These are phyloP conservation scores for Termitomyces sp. DNA, from an alignment of 768 basidiomycete genomes.

Conservation along the genomic window DNA sequence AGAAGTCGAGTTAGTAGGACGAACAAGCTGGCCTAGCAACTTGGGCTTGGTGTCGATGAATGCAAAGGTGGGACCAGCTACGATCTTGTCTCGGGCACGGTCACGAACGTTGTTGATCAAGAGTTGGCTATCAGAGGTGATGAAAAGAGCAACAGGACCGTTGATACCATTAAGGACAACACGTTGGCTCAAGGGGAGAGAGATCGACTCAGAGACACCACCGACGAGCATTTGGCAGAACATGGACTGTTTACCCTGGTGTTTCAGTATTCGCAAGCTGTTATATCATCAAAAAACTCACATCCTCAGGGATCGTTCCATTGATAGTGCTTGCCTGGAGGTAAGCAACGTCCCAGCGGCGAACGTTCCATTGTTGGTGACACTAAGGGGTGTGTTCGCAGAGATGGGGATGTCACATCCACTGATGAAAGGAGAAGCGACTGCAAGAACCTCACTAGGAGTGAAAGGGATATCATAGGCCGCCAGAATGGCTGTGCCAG, in stretches of 20 bases:
- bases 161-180: constrained; percentile 61
- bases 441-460: constrained; percentile 65
- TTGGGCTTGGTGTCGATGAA: constrained; percentile 62
- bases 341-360: constrained; percentile 54
- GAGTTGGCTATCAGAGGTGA: constrained; percentile 61
- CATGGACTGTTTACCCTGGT: constrained; percentile 32
- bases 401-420: constrained; percentile 56
- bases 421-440: constrained; percentile 64
- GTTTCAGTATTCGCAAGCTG: neutral
- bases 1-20: constrained; percentile 11
- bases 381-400: constrained; percentile 51
- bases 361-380: constrained; percentile 61
- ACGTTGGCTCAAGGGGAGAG: constrained; percentile 56
- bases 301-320: constrained; percentile 36
- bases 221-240: constrained; percentile 78
- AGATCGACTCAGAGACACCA: constrained; percentile 46
- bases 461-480: constrained; percentile 72
- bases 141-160: constrained; percentile 69
- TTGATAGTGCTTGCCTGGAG: constrained; percentile 52
- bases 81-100: constrained; percentile 45
- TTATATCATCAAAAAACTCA: constrained; percentile 20
- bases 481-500: constrained; percentile 53
- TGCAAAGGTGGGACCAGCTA: constrained; percentile 68
- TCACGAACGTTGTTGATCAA: constrained; percentile 56
- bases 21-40: constrained; percentile 42